Evolutionary conservation across 345 rosid species (phyloP), one percentile per base, ranked within the genome.

Genomic region (Citrus glauca): DNA sequence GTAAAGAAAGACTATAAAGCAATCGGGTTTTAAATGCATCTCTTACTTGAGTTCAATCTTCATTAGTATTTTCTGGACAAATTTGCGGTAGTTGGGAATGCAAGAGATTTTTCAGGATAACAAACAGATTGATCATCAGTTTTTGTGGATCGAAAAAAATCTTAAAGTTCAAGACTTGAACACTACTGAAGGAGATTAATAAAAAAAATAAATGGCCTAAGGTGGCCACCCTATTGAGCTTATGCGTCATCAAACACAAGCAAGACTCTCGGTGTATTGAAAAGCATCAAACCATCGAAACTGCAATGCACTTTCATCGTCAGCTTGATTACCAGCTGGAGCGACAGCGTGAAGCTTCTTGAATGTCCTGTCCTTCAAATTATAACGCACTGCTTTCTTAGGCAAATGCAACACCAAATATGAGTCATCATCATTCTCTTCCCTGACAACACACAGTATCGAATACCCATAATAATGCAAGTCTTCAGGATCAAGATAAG

Each of bases 381-480:
- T 73, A 71, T 80, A 86, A 24, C 69, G 81, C 11, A 82, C 64
- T 53, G 79, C 72, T 63, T 77, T 75, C 4, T 69, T 32, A 5
- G 84, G 82, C 65, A 85, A 53, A 45, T 63, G 87, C 66, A 85
- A 79, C 80, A 88, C 73, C 73, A 83, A 57, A 66, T 67, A 86
- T 17, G 85, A 71, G 16, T 78, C 77, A 0, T 61, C 84, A 6
- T 83, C 81, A 4, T 33, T 72, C 76, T 84, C 88, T 82, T 63
- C 83, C 24, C 76, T 70, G 2, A 81, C 80, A 48, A 87, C 33
- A 45, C 69, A 32, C 6, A 81, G 53, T 69, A 81, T 75, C 1
- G 73, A 72, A 80, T 81, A 84, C 7, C 10, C 56, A n/a, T 71
- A 71, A 27, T 59, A 40, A 38, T 80, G 8, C 13, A 77, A 17